Evolutionary conservation across 2,329 filamentous ascomycete genomes (phyloP), one percentile per base, ranked within the genome.

Genomic region (Colletotrichum tropicale): DNA sequence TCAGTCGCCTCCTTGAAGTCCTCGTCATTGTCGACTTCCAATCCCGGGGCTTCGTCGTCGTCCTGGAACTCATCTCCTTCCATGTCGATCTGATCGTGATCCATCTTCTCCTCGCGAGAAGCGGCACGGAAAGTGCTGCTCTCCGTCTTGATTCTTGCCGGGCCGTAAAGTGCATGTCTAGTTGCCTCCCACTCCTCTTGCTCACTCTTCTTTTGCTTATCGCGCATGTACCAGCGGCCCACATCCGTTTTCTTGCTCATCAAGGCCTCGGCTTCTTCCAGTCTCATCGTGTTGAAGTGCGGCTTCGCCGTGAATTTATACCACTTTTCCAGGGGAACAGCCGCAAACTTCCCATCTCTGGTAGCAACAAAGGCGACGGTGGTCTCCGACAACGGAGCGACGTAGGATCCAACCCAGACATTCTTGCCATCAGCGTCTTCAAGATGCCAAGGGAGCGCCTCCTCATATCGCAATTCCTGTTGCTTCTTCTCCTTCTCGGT

Each of bases 341-440:
- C 94, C 74, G 93, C 93, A 82, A 98, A 97, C 65, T 90, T 92
- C 3, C 89, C 89, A 12, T 92, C 90, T 48, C 92, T 90, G 38
- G 95, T 93, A 8, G 77, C 75, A 58, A 95, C 90, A 52, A 96
- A 90, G 70, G 98, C 93, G 78, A 98, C 93, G 66, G 96, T 95
- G 67, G 95, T 93, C 80, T 96, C 93, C 0, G 96, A 98, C 48
- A 98, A 89, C 21, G 96, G 95, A 30, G 94, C 94, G 80, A 98
- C 94, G 80, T 98, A 98, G 72, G 93, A 94, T 60, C 96, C 97
- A 38, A 97, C 93, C 95, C 96, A 98, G 4, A 95, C 94, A 80
- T 98, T 96, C 84, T 96, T 98, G 78, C 96, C 95, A 81, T 99
- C 96, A 55, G 96, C 98, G 83, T 99, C 97, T 83, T 99, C 97